Percentiles rank a stretch among this genome's conserved stretches.
phyloP scores from a whole-genome alignment of 345 rosid species.

The Boechera divaricarpa region DNA sequence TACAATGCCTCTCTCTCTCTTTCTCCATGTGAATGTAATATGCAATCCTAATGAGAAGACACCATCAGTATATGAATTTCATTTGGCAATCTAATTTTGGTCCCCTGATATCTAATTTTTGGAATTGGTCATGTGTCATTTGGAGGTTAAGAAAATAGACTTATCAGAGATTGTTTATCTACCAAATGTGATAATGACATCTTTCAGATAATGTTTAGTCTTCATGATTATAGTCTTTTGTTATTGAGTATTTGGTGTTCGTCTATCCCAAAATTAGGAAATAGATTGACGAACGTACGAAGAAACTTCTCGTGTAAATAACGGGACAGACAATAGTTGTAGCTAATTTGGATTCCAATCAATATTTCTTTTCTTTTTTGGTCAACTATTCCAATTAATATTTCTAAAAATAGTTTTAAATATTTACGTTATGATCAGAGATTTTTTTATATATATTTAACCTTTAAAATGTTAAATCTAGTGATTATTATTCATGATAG shows the following conservation, averaged over 20 bases:
- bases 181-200: conserved; percentile 12
- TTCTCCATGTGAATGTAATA: conserved; percentile 38
- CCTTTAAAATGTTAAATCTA: background rate
- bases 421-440: background rate
- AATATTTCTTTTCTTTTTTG: no score
- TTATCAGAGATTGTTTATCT: background rate
- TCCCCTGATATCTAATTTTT: conserved; percentile 7
- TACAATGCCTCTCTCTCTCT: conserved; percentile 18
- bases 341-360: background rate
- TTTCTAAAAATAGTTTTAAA: background rate
- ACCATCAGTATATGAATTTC: conserved; percentile 4
- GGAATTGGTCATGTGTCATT: conserved; percentile 12
- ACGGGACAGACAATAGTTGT: background rate
- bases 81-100: conserved; percentile 23
- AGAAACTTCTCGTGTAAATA: background rate
- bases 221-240: background rate
- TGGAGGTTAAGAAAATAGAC: conserved; percentile 17
- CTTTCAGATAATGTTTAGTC: background rate
- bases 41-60: conserved; percentile 36
- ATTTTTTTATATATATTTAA: no score
- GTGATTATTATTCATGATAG: background rate
- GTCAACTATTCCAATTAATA: background rate
- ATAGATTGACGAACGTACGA: background rate
- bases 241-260: background rate
- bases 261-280: background rate